phyloP scores from a whole-genome alignment of 2,329 filamentous ascomycete species.

The Alternaria alternata region DNA sequence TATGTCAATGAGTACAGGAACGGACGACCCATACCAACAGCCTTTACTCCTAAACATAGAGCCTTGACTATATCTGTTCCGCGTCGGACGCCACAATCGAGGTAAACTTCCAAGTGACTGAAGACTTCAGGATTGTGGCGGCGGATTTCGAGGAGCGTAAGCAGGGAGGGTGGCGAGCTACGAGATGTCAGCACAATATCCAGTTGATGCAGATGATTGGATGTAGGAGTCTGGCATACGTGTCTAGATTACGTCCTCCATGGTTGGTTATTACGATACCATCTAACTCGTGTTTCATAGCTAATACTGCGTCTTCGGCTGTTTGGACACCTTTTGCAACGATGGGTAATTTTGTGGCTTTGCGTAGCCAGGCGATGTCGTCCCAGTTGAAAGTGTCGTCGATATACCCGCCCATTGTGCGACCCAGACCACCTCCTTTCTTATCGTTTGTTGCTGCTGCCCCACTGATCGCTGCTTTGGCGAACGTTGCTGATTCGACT shows the following conservation, averaged over 20 bases:
- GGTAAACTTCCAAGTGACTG: constrained; percentile 66
- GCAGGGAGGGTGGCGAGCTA: constrained; percentile 51
- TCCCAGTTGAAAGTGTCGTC: constrained; percentile 27
- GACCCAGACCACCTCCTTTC: constrained; percentile 64
- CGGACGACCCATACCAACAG: constrained; percentile 68
- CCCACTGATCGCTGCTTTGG: constrained; percentile 56
- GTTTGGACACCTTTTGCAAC: constrained; percentile 8
- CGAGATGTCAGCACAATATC: neutral
- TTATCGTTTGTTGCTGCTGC: constrained; percentile 60
- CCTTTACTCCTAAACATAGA: constrained; percentile 61
- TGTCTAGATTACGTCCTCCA: neutral
- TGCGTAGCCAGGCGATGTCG: constrained; percentile 54
- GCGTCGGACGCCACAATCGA: constrained; percentile 71
- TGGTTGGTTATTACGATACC: neutral
- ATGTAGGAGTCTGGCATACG: neutral
- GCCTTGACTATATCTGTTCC: constrained; percentile 68
- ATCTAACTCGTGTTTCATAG: constrained; percentile 15
- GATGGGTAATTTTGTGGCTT: constrained; percentile 43
- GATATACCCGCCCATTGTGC: constrained; percentile 65
- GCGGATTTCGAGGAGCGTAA: constrained; percentile 70
- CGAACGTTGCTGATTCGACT: constrained; percentile 36
- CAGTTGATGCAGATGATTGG: neutral
- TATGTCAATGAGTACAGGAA: constrained; percentile 69
- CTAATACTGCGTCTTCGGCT: neutral
- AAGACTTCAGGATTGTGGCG: constrained; percentile 68